Base-by-base conservation (phyloP, 2,329 filamentous ascomycete genomes). In the Tolypocladium capitatum region DNA sequence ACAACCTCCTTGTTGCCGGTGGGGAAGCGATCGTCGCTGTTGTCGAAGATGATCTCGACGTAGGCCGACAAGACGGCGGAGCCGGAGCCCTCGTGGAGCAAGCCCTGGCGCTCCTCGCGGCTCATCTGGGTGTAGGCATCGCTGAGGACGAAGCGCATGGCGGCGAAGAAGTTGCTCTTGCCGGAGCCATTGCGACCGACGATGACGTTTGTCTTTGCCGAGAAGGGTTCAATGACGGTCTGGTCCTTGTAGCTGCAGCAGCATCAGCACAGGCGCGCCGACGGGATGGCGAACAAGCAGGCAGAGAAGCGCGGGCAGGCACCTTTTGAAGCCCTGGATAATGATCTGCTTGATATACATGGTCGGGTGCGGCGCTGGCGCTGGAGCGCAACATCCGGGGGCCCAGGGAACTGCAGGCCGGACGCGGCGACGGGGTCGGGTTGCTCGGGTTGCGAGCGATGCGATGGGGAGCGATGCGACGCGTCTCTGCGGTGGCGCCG, bases 341-440 rank as follows among this genome's bases (percentile, higher is more conserved):
- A 96, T 97, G 67, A 97, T 96, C 73, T 98, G 92, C 69, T 98
- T 98, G 78, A 98, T 96, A 74, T 94, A 92, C 90, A 96, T 95
- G 63, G 59, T 74, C 66, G 60, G 56, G 56, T 60, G 56, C 56
- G 60, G 58, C 59, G 62, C 61, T 54, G 59, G 62, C 63, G 63
- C 65, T 60, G 52, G 52, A 55, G 64, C 65, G 65, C 65, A 58
- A 61, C 63, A 66, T 66, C 56, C 52, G 58, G 56, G 47, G 40
- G 46, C 49, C 52, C 49, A 53, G 50, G 47, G 49, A 53, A 52
- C 51, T 55, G 55, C 59, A 57, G 53, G 50, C 52, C 56, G 54
- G 50, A 49, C 50, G 52, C 47, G 44, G 45, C 44, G 33, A 46
- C 20, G 24, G 18, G 28, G 18, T 32, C 31, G 24, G 21, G 42